Conservation (phyloP, 1,284 basidiomycete species). For the Athelia psychrophila region DNA sequence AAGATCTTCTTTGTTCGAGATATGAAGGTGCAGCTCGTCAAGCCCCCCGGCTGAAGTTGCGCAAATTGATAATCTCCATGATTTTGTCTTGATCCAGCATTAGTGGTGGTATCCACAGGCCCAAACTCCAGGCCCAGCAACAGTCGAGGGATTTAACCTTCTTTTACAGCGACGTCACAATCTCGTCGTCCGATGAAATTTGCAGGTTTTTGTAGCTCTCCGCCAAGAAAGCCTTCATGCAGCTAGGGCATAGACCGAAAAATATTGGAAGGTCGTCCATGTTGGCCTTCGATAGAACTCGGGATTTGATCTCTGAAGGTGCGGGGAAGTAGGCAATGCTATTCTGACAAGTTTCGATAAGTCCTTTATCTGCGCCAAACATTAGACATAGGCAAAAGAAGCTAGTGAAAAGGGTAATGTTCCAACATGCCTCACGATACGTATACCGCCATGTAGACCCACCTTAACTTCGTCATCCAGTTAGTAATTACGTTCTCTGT, state of each 20-base stretch:
- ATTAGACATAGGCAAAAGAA: no score
- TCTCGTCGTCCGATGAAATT: constrained; percentile 9
- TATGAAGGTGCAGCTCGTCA: neutral
- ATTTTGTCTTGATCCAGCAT: neutral
- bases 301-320: no score
- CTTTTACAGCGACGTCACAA: constrained; percentile 1
- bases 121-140: neutral
- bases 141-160: neutral
- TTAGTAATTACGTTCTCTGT: no score
- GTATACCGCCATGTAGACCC: no score
- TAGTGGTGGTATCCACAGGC: neutral
- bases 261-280: no score
- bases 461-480: no score
- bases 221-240: constrained; percentile 21
- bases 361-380: no score
- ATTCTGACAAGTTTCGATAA: no score
- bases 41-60: neutral
- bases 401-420: no score
- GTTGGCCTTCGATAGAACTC: no score
- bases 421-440: no score
- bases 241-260: constrained; percentile 23
- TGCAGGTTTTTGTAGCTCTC: constrained; percentile 18
- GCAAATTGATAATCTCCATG: neutral
- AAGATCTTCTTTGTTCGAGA: neutral
- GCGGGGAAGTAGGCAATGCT: no score